Evolutionary conservation across 164 flowering plant species (phyloP).

Genomic region (Vitis rotundifolia): DNA sequence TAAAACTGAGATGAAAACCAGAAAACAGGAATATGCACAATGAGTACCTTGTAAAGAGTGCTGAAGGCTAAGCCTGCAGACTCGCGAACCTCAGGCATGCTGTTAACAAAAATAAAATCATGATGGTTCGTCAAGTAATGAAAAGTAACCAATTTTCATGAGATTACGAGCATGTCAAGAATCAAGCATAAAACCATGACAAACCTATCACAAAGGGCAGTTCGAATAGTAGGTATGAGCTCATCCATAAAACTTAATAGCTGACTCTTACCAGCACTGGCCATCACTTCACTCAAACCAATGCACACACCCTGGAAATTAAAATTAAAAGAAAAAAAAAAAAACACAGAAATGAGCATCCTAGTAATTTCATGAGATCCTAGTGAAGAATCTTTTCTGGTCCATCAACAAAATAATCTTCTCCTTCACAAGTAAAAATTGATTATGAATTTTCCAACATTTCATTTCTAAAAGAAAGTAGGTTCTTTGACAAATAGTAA

Average conservation of each 20-base stretch:
- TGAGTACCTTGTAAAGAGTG: constrained; percentile 87
- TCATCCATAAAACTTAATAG: constrained; percentile 89
- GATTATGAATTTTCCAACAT: background rate
- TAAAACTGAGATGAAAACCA: background rate
- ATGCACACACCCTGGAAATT: constrained; percentile 86
- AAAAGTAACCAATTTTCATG: background rate
- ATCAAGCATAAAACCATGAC: constrained; percentile 7
- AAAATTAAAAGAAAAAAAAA: background rate
- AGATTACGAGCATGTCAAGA: background rate
- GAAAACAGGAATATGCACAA: background rate
- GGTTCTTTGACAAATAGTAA: background rate
- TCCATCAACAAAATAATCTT: background rate
- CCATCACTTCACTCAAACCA: constrained; percentile 99
- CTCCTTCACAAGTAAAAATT: background rate
- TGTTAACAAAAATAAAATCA: constrained; percentile 20
- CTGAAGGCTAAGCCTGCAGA: constrained; percentile 96
- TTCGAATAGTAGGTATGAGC: constrained; percentile 92
- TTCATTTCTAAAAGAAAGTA: background rate
- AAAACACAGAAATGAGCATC: too few species aligned
- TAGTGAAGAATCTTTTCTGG: too few species aligned
- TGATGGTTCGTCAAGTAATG: background rate
- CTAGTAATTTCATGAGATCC: too few species aligned
- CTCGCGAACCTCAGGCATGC: constrained; percentile 90
- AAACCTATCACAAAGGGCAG: constrained; percentile 98
- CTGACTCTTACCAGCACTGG: constrained; percentile 91